Conservation (phyloP, 2,329 filamentous ascomycete species). For the Cladobotryum protrusum region DNA sequence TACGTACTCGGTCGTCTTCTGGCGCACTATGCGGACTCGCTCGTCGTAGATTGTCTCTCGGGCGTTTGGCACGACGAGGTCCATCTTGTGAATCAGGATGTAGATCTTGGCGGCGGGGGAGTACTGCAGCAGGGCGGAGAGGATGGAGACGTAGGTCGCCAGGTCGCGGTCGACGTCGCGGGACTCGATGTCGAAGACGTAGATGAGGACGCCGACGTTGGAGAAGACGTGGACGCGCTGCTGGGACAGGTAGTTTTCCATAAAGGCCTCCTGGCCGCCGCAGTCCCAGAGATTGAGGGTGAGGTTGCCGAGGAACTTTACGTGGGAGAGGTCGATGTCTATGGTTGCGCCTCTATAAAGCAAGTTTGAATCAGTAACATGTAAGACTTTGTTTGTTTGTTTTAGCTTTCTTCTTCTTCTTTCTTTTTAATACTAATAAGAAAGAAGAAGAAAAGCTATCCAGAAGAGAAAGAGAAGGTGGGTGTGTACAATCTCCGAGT, state of each 20-base stretch:
- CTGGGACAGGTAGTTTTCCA: slow-evolving; percentile 95
- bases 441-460: background rate
- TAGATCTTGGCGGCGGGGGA: slow-evolving; percentile 79
- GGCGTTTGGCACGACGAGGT: slow-evolving; percentile 75
- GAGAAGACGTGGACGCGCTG: slow-evolving; percentile 95
- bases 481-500: slow-evolving; percentile 66
- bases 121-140: slow-evolving; percentile 81
- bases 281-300: slow-evolving; percentile 99
- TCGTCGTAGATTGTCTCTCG: slow-evolving; percentile 81
- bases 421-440: background rate
- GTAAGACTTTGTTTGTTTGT: background rate
- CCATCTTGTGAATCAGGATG: slow-evolving; percentile 97
- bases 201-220: slow-evolving; percentile 94
- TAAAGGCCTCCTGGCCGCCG: slow-evolving; percentile 96
- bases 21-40: slow-evolving; percentile 68
- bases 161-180: slow-evolving; percentile 91
- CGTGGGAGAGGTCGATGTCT: slow-evolving; percentile 95
- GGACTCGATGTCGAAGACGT: slow-evolving; percentile 98
- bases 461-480: background rate
- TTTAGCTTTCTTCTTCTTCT: background rate
- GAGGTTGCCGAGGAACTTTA: slow-evolving; percentile 96
- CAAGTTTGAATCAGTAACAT: too few relatives aligned
- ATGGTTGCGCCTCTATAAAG: slow-evolving; percentile 73
- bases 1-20: slow-evolving; percentile 58
- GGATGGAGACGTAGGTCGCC: slow-evolving; percentile 85